These are phyloP conservation scores for Martiniozyma asiatica DNA, from an alignment of 1,139 yeast genomes.

Conservation along the genomic window DNA sequence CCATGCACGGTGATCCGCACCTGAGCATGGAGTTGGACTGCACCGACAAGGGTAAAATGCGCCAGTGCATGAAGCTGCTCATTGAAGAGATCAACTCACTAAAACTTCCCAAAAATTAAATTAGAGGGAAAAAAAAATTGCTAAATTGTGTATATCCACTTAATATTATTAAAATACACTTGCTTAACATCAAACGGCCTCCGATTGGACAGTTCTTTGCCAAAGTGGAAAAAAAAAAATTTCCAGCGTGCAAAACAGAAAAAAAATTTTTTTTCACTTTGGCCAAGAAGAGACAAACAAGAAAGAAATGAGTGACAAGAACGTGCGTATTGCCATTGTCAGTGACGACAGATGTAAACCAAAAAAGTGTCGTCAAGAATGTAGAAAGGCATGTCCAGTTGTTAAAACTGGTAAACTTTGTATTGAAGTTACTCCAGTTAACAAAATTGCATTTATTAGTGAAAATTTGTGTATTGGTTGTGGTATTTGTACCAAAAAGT, in stretches of 20 bases:
- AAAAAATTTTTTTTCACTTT: too few relatives aligned
- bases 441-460: slow-evolving; percentile 91
- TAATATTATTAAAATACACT: too few relatives aligned
- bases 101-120: too few relatives aligned
- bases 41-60: slow-evolving; percentile 8
- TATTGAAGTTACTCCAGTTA: slow-evolving; percentile 86
- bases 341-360: slow-evolving; percentile 92
- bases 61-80: slow-evolving; percentile 9
- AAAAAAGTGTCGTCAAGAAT: slow-evolving; percentile 95
- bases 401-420: slow-evolving; percentile 95
- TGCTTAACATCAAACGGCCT: too few relatives aligned
- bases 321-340: slow-evolving; percentile 88
- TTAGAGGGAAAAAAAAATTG: too few relatives aligned
- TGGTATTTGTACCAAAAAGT: slow-evolving; percentile 97
- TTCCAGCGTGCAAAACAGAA: too few relatives aligned
- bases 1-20: slow-evolving; percentile 8
- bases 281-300: too few relatives aligned
- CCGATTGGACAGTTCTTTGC: too few relatives aligned
- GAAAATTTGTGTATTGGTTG: slow-evolving; percentile 96
- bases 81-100: slow-evolving; percentile 9
- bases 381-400: slow-evolving; percentile 93
- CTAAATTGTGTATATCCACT: too few relatives aligned
- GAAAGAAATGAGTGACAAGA: slow-evolving; percentile 55
- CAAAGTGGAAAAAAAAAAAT: too few relatives aligned
- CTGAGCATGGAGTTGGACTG: slow-evolving; percentile 4